Evolutionary conservation across 1,139 yeast genomes (phyloP), one percentile per base, ranked within the genome.

Genomic region (Pichia sp.): DNA sequence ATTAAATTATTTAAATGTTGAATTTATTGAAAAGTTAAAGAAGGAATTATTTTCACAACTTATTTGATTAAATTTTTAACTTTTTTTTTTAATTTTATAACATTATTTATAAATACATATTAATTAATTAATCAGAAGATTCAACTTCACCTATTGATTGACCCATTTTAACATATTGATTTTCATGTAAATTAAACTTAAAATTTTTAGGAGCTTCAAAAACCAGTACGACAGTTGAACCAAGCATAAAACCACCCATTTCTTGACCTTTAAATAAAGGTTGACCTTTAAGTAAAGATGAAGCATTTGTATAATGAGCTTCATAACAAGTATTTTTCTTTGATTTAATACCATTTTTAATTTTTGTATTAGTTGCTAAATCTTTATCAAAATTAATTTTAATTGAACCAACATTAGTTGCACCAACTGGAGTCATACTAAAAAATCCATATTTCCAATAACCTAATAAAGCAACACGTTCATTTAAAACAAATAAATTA

Each of bases 381-480:
- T 87, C 91, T 63, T 84, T 82, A 64, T 93, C 99, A 56, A 93
- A 93, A 59, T 89, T 87, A 50, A 93, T 76, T 45, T 84, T 79
- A 51, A 93, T 91, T 55, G 95, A 83, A 16, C 99, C 99, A 30
- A 93, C 99, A 62, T 93, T 93, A 6, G 98, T 93, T 23, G 99
- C 99, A 21, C 99, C 99, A 10, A 93, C 98, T 0, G 98, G 97
- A 2, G 95, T 89, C 99, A 93, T 93, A 49, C 95, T 83, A 66
- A 91, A 91, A 59, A 93, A 93, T 0, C 99, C 99, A 61, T 91
- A 76, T 59, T 85, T 85, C 97, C 98, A 93, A 56, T 86, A 80
- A 2, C 99, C 99, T 47, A 93, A 72, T 38, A 93, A 68, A 0
- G 97, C 95, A 8, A 93, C 98, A 54, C 99, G 75, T 65, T 93